A percentile compares a stretch with the other conserved stretches of the same genome.
Conservation (phyloP, 2,329 filamentous ascomycete genomes). For the Sphaerulina populicola region DNA sequence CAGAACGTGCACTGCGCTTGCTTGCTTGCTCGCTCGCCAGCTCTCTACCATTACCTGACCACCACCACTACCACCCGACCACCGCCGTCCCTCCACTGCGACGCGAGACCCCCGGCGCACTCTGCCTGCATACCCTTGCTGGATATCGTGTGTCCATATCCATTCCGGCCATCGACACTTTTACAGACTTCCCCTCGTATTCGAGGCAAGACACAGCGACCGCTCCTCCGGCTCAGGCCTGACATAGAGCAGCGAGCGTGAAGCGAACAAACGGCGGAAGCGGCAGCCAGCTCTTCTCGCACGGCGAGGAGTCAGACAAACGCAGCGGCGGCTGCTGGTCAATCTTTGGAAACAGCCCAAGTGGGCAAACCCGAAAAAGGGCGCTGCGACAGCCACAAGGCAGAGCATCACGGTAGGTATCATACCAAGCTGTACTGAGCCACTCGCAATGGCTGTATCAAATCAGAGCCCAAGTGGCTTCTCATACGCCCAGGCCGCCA, state of each 20-base stretch:
- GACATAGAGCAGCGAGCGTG: constrained; percentile 3
- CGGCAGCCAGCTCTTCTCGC: constrained; percentile 12
- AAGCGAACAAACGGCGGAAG: constrained; percentile 9
- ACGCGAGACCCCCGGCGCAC: constrained; percentile 3
- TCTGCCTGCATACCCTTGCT: not conserved
- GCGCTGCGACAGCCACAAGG: constrained; percentile 16
- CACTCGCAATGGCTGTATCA: constrained; percentile 24
- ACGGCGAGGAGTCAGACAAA: constrained; percentile 8
- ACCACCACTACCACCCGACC: not conserved
- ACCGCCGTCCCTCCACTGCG: not conserved
- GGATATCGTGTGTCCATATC: constrained; percentile 3
- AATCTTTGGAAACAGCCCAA: constrained; percentile 22
- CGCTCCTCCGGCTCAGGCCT: not conserved
- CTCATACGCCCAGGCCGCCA: constrained; percentile 93
- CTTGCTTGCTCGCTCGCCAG: constrained; percentile 2
- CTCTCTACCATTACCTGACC: not conserved
- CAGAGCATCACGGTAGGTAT: constrained; percentile 5
- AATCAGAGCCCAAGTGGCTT: constrained; percentile 44
- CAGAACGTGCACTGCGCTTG: not conserved
- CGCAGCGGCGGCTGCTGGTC: constrained; percentile 20
- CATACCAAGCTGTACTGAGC: constrained; percentile 9
- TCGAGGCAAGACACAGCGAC: not conserved
- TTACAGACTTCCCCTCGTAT: constrained; percentile 2
- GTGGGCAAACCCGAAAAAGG: constrained; percentile 21
- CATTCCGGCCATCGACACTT: constrained; percentile 6